Base-by-base conservation (phyloP, 169 alveolate species). In the Plasmodium blacklocki region DNA sequence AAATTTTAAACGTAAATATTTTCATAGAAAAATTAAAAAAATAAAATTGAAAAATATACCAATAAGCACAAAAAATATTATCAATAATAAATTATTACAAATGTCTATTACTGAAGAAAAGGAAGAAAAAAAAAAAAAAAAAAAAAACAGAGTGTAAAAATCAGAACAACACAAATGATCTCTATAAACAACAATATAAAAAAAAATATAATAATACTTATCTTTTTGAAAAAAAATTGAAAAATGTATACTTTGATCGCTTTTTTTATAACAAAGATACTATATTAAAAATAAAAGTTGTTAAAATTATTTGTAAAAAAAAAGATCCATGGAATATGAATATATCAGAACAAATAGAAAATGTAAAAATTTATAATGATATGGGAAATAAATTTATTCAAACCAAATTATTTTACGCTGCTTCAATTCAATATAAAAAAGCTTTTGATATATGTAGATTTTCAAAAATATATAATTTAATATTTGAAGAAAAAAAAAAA, bases 251-350 rank as follows among this genome's bases (percentile, higher is more conserved):
- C 52, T 86, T 86, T 60, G 92, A 86, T 11, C 71, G 62, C 49
- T 60, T 70, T 6, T 71, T 72, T 72, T 73, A 73, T 56, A 71
- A 86, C 29, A 86, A 86, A 72, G 75, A 86, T 49, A 62, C 92
- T 14, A 72, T 86, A 45, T 67, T 86, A 67, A 86, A 86, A 86
- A 86, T 86, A 59, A 86, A 60, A 49, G 73, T 86, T 71, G 64
- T 59, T 39, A 86, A 86, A 86, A 62, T 86, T 86, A 45, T 86
- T 70, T 86, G 92, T 43, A 86, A 86, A 59, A 86, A 71, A 74
- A 86, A 86, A 72, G 88, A 86, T 73, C 87, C 92, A 12, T 86
- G 92, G 92, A 86, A 86, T 19, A 86, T 86, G 92, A 70, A 60
- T 15, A 47, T 47, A 43, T 47, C 66, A 86, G 92, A 86, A 60